phyloP scores from a whole-genome alignment of 495 filamentous ascomycete genomes.

The Niebla homalea region DNA sequence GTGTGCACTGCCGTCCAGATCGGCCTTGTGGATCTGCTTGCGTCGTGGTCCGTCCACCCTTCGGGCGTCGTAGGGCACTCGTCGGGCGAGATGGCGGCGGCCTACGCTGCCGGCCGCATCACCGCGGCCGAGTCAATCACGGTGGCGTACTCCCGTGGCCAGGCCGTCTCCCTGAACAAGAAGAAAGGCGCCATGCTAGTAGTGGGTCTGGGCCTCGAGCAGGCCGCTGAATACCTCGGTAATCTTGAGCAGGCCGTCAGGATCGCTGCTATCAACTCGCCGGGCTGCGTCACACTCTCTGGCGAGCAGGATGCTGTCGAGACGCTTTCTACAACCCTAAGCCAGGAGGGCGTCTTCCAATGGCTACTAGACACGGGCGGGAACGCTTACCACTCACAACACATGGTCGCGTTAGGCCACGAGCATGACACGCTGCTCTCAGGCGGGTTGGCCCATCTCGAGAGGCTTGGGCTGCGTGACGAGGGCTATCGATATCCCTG shows the following conservation, averaged over 20 bases:
- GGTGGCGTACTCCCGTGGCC: conserved; percentile 11
- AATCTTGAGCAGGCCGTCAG: neutral
- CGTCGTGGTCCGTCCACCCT: too few relatives aligned
- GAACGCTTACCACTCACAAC: conserved; percentile 41
- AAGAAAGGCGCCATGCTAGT: conserved; percentile 27
- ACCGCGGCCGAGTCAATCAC: conserved; percentile 5
- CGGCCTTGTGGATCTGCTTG: too few relatives aligned
- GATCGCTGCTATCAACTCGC: conserved; percentile 16
- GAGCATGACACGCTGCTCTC: conserved; percentile 29
- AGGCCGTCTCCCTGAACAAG: neutral
- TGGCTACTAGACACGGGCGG: conserved; percentile 27
- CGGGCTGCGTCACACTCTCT: conserved; percentile 23
- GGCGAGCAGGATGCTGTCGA: conserved; percentile 27
- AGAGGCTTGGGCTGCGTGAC: too few relatives aligned
- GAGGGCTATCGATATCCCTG: too few relatives aligned
- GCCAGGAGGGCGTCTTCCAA: conserved; percentile 22
- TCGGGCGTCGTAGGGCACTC: too few relatives aligned
- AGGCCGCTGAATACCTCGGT: conserved; percentile 1
- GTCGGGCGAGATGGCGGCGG: too few relatives aligned
- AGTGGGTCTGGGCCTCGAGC: conserved; percentile 20
- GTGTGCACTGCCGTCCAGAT: too few relatives aligned
- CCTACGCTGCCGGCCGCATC: too few relatives aligned
- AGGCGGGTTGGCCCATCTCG: too few relatives aligned
- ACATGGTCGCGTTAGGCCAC: conserved; percentile 29
- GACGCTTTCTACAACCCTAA: conserved; percentile 15